Evolutionary conservation across 345 rosid species (phyloP).

Genomic region (Gossypioides kirkii): DNA sequence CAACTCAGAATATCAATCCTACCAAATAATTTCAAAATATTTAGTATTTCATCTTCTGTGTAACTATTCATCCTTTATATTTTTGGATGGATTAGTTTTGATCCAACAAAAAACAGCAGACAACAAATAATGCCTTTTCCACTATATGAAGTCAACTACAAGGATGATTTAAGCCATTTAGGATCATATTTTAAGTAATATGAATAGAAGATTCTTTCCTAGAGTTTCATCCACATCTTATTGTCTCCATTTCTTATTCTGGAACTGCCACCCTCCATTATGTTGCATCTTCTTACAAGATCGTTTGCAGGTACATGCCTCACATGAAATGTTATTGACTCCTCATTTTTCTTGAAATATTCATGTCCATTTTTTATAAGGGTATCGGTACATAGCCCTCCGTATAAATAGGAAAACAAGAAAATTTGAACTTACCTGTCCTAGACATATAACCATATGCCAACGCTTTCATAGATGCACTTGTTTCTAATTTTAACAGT

Average conservation of each 20-base stretch:
- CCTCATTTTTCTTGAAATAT: neutral
- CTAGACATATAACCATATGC: neutral
- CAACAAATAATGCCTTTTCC: slow-evolving; percentile 9
- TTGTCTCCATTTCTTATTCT: neutral
- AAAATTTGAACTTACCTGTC: neutral
- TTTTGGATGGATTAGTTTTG: neutral
- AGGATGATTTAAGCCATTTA: neutral
- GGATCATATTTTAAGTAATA: neutral
- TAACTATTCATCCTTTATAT: neutral
- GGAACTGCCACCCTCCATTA: neutral
- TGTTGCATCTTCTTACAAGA: neutral
- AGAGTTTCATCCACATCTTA: slow-evolving; percentile 1
- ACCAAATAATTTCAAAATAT: neutral
- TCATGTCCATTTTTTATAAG: neutral
- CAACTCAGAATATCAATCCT: neutral
- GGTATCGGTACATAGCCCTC: neutral
- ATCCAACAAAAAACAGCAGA: neutral
- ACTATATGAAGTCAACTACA: slow-evolving; percentile 5
- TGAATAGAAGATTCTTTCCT: neutral
- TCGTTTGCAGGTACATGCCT: neutral
- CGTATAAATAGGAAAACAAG: neutral
- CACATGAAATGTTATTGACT: neutral
- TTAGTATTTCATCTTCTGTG: neutral
- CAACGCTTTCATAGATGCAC: neutral
- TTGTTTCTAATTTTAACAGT: neutral